phyloP scores from a whole-genome alignment of 768 basidiomycete genomes.

The Rhizopogon vinicolor region DNA sequence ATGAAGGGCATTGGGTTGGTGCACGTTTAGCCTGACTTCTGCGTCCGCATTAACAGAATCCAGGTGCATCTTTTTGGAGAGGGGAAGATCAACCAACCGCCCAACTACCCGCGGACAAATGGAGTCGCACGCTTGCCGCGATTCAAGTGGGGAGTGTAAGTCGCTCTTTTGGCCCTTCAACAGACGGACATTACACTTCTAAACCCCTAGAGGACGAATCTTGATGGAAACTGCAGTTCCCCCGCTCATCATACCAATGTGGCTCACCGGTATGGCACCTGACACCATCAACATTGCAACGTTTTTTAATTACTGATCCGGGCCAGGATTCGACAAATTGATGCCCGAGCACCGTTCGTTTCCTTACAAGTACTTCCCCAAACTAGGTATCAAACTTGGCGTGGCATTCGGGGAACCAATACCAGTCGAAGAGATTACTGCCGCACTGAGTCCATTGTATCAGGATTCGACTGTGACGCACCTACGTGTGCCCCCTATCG shows the following conservation, averaged over 20 bases:
- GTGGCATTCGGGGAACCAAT: slow-evolving; percentile 82
- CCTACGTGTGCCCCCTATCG: slow-evolving; percentile 6
- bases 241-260: slow-evolving; percentile 88
- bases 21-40: background rate
- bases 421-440: slow-evolving; percentile 32
- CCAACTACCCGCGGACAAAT: slow-evolving; percentile 37
- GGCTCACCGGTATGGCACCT: slow-evolving; percentile 66
- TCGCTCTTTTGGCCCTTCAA: slow-evolving; percentile 15
- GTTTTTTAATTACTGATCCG: background rate
- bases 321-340: slow-evolving; percentile 71
- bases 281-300: background rate
- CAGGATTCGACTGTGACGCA: slow-evolving; percentile 4
- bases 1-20: slow-evolving; percentile 83
- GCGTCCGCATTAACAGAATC: background rate
- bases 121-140: slow-evolving; percentile 53
- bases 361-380: slow-evolving; percentile 71
- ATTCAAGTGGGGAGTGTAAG: slow-evolving; percentile 97
- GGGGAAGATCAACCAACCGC: slow-evolving; percentile 79
- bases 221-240: slow-evolving; percentile 63
- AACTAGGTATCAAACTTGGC: slow-evolving; percentile 55
- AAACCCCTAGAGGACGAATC: slow-evolving; percentile 63
- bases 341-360: slow-evolving; percentile 85
- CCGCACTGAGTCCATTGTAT: slow-evolving; percentile 11
- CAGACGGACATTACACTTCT: background rate
- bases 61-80: slow-evolving; percentile 91